Conservation (phyloP, 495 filamentous ascomycete species). For the Penicillium arizonense region DNA sequence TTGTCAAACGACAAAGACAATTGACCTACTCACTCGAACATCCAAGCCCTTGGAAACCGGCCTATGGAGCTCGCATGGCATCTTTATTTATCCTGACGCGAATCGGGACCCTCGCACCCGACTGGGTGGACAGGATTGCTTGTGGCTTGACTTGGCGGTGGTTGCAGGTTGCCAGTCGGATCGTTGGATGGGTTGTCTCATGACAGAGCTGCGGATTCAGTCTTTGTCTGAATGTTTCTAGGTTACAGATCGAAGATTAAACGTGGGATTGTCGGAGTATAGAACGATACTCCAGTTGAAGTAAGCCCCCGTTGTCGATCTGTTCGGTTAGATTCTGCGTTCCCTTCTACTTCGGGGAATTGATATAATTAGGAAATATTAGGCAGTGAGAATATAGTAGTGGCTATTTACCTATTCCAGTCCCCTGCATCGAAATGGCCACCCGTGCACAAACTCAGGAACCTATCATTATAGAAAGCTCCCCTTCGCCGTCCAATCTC, state of each 20-base stretch:
- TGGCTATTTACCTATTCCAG: background rate
- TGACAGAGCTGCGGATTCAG: too few relatives aligned
- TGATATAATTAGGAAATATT: background rate
- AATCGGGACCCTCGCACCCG: background rate
- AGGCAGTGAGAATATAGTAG: background rate
- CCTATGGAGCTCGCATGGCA: background rate
- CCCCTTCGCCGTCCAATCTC: background rate
- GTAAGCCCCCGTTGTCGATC: background rate
- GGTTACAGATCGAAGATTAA: too few relatives aligned
- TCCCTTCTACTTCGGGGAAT: background rate
- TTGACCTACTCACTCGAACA: background rate
- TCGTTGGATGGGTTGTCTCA: too few relatives aligned
- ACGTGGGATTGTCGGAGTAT: too few relatives aligned
- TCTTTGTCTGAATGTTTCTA: too few relatives aligned
- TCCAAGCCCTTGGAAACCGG: background rate
- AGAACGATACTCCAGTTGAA: too few relatives aligned
- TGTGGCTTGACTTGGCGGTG: background rate
- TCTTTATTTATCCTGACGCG: background rate
- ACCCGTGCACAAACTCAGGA: background rate
- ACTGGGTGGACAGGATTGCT: background rate
- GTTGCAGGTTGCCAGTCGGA: background rate
- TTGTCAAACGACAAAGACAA: background rate
- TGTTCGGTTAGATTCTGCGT: background rate
- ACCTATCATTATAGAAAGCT: conserved; percentile 1
- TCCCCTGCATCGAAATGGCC: background rate